These are phyloP conservation scores for Kodamaea kakaduensis DNA, from an alignment of 805 yeast species.

Conservation along the genomic window DNA sequence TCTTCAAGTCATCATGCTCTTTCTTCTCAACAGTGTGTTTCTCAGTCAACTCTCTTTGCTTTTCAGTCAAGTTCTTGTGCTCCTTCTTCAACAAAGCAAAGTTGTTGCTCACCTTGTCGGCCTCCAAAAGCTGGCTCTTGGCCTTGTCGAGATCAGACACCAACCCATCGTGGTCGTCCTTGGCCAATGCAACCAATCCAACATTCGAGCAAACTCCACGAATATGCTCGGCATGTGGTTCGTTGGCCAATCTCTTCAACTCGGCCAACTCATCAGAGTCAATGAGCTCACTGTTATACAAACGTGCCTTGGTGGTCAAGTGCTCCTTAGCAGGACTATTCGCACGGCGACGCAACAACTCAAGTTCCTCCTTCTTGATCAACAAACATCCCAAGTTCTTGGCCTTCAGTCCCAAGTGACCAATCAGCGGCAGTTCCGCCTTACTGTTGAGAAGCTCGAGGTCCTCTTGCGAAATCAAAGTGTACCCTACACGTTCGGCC, in stretches of 20 bases:
- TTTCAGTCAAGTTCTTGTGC: no score
- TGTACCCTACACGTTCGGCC: conserved; percentile 9
- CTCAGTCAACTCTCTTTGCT: not conserved
- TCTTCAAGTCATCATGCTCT: no score
- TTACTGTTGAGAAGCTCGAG: conserved; percentile 10
- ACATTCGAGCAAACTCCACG: not conserved
- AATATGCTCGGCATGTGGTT: conserved; percentile 26
- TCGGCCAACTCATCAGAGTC: conserved; percentile 6
- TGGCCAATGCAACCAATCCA: conserved; percentile 13
- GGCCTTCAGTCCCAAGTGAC: conserved; percentile 15
- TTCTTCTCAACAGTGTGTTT: not conserved
- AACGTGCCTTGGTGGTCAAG: conserved; percentile 9
- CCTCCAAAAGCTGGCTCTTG: not conserved
- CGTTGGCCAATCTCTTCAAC: conserved; percentile 14
- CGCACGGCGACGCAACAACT: conserved; percentile 16
- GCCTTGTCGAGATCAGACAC: not conserved
- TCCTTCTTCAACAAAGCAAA: no score
- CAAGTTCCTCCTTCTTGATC: conserved; percentile 15
- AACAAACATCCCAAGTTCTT: conserved; percentile 14
- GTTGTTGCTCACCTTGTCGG: no score
- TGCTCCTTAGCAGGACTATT: conserved; percentile 15
- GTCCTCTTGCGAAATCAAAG: conserved; percentile 7
- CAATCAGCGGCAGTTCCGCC: conserved; percentile 16
- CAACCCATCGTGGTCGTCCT: not conserved
- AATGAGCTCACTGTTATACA: conserved; percentile 7